A percentile compares a stretch with the other conserved stretches of the same genome.
Conservation (phyloP, 1,139 yeast genomes). For the Saccharomycopsis crataegensis region DNA sequence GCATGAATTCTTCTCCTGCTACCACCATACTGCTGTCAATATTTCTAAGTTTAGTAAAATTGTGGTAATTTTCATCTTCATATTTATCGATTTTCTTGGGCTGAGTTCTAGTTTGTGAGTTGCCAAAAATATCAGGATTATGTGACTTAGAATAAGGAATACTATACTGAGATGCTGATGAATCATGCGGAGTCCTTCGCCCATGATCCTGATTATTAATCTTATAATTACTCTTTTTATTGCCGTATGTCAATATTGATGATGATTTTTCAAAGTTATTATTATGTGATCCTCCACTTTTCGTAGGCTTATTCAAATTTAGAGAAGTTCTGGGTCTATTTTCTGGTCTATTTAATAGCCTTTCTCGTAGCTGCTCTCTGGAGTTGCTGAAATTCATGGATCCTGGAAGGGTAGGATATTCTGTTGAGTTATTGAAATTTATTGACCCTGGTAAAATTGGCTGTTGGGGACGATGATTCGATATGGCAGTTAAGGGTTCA, state of each 20-base stretch:
- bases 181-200: neutral
- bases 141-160: neutral
- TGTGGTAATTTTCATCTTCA: neutral
- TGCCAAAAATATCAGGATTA: neutral
- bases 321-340: constrained; percentile 1
- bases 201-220: neutral
- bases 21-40: constrained; percentile 1
- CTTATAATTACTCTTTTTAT: neutral
- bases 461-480: neutral
- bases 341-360: constrained; percentile 5
- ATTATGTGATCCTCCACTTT: neutral
- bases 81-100: neutral
- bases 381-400: neutral
- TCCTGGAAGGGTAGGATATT: neutral
- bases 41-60: neutral
- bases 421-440: neutral
- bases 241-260: neutral
- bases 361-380: neutral
- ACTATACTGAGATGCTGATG: neutral
- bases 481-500: neutral
- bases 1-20: constrained; percentile 17
- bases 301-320: neutral
- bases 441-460: neutral
- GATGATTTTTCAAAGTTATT: neutral
- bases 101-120: neutral